Evolutionary conservation across 306 rosid species (phyloP).

Genomic region (Fragaria nilgerrensis): DNA sequence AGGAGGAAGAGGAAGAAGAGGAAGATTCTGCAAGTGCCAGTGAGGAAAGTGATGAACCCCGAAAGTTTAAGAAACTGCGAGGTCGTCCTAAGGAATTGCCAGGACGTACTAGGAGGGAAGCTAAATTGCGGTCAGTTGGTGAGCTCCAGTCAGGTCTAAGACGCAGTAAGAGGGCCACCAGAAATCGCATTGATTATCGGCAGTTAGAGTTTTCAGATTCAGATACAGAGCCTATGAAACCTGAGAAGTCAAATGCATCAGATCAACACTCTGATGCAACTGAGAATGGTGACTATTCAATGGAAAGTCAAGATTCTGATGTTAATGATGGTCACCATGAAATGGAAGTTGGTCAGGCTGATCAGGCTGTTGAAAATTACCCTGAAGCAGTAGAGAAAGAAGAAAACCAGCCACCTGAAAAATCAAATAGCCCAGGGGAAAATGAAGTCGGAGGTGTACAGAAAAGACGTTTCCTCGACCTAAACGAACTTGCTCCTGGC

Average conservation of each 20-base stretch:
- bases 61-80: constrained; percentile 53
- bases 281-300: constrained; percentile 54
- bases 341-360: constrained; percentile 61
- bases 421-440: constrained; percentile 59
- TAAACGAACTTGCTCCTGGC: constrained; percentile 93
- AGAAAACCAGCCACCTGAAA: constrained; percentile 64
- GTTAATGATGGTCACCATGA: constrained; percentile 53
- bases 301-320: constrained; percentile 77
- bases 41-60: constrained; percentile 85
- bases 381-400: constrained; percentile 47
- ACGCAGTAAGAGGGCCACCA: constrained; percentile 94
- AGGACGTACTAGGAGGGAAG: constrained; percentile 79
- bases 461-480: constrained; percentile 84
- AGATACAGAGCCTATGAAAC: constrained; percentile 66
- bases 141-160: constrained; percentile 85
- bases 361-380: constrained; percentile 42
- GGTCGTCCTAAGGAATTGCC: constrained; percentile 67
- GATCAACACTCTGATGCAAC: constrained; percentile 52
- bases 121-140: constrained; percentile 81
- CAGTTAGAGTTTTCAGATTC: constrained; percentile 87
- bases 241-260: constrained; percentile 57
- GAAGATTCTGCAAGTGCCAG: constrained; percentile 75
- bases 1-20: constrained; percentile 79
- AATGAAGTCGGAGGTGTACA: constrained; percentile 66
- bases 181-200: constrained; percentile 71